Evolutionary conservation across 75 land plant genomes (phyloP).

Genomic region (Pinus tabuliformis): DNA sequence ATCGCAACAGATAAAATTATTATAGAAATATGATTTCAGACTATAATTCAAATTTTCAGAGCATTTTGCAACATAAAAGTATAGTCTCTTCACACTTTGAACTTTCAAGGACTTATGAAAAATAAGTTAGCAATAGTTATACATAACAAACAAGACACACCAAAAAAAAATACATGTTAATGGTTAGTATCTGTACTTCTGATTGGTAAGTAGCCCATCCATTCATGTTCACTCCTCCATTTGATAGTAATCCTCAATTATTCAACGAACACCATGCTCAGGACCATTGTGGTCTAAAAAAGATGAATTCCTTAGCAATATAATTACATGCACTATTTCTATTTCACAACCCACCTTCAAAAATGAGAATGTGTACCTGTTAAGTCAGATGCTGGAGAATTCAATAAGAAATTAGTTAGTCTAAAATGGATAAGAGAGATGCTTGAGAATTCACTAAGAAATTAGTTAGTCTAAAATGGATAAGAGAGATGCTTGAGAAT

Average conservation of each 20-base stretch:
- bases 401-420: conserved; percentile 19
- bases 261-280: conserved; percentile 95
- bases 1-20: background rate
- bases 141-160: conserved; percentile 37
- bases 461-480: background rate
- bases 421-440: conserved; percentile 1
- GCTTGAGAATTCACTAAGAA: conserved; percentile 35
- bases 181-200: conserved; percentile 87
- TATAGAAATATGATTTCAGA: background rate
- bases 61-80: background rate
- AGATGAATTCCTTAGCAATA: conserved; percentile 84
- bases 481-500: background rate
- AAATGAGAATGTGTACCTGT: conserved; percentile 57
- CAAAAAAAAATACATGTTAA: conserved; percentile 59
- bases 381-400: conserved; percentile 36
- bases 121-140: conserved; percentile 24
- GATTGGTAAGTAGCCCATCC: conserved; percentile 81
- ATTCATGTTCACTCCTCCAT: conserved; percentile 83
- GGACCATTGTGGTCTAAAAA: conserved; percentile 81
- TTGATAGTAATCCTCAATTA: conserved; percentile 74
- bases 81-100: background rate
- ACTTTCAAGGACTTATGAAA: background rate
- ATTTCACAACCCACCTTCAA: conserved; percentile 72
- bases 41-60: conserved; percentile 1
- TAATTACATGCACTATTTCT: conserved; percentile 95